phyloP scores from a whole-genome alignment of 352 stramenopile genomes.

The Phytophthora chlamydospora region DNA sequence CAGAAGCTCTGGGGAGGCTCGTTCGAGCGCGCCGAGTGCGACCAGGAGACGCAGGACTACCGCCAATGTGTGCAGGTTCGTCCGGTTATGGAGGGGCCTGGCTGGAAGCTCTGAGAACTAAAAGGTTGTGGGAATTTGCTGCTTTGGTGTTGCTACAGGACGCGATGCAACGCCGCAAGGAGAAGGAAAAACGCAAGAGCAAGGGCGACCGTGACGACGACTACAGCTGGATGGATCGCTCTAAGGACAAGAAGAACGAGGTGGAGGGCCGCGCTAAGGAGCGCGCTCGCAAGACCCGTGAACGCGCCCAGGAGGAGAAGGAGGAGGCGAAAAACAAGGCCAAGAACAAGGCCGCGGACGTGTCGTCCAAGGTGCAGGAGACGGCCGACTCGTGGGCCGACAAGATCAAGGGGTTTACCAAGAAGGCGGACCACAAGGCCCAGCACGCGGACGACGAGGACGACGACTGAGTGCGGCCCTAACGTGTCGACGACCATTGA shows the following conservation, averaged over 20 bases:
- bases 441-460: slow-evolving; percentile 35
- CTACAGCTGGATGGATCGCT: slow-evolving; percentile 63
- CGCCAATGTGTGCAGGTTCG: slow-evolving; percentile 71
- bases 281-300: slow-evolving; percentile 29
- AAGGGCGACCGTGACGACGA: slow-evolving; percentile 25
- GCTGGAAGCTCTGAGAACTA: background rate
- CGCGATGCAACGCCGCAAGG: slow-evolving; percentile 44
- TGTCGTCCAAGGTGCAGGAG: slow-evolving; percentile 42
- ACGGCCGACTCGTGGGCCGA: slow-evolving; percentile 43
- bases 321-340: slow-evolving; percentile 37
- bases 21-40: slow-evolving; percentile 66
- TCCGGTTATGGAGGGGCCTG: background rate
- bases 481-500: background rate
- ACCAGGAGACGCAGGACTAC: slow-evolving; percentile 75
- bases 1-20: slow-evolving; percentile 72
- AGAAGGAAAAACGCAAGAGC: slow-evolving; percentile 31
- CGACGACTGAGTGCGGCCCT: slow-evolving; percentile 6
- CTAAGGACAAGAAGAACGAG: slow-evolving; percentile 45
- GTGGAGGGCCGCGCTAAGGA: slow-evolving; percentile 34
- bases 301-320: slow-evolving; percentile 36
- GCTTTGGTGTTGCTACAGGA: slow-evolving; percentile 34
- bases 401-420: slow-evolving; percentile 42
- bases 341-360: slow-evolving; percentile 42
- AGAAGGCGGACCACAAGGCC: slow-evolving; percentile 39
- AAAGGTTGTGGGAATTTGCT: background rate